These are phyloP conservation scores for Pisolithus orientalis DNA, from an alignment of 768 basidiomycete species.

Conservation along the genomic window DNA sequence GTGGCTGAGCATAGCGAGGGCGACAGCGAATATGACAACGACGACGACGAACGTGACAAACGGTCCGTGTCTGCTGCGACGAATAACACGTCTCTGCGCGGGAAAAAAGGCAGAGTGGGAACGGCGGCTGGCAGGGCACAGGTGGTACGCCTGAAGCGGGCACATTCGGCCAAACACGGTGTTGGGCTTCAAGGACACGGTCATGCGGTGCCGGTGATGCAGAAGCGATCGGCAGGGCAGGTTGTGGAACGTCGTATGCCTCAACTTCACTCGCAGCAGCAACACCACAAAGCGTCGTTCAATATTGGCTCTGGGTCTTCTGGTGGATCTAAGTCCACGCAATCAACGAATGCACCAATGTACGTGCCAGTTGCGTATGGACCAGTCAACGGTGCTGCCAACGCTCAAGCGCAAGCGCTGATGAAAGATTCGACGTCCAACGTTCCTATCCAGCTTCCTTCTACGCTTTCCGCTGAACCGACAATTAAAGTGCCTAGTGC, in stretches of 20 bases:
- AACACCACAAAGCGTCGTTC: slow-evolving; percentile 35
- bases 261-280: slow-evolving; percentile 10
- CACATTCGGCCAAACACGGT: slow-evolving; percentile 23
- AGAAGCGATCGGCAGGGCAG: slow-evolving; percentile 20
- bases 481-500: background rate
- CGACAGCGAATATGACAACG: slow-evolving; percentile 12
- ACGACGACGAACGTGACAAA: slow-evolving; percentile 9
- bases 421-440: background rate
- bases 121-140: slow-evolving; percentile 19
- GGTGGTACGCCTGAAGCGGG: slow-evolving; percentile 13
- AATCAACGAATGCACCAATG: slow-evolving; percentile 13
- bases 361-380: slow-evolving; percentile 2
- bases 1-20: background rate
- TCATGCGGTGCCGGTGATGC: slow-evolving; percentile 20
- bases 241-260: slow-evolving; percentile 9
- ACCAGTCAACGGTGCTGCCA: slow-evolving; percentile 6
- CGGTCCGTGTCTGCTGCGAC: slow-evolving; percentile 12
- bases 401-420: background rate
- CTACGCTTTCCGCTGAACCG: background rate
- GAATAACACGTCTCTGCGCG: slow-evolving; percentile 12
- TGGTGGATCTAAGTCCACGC: slow-evolving; percentile 32
- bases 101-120: slow-evolving; percentile 19
- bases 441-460: background rate
- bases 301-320: slow-evolving; percentile 59
- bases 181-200: background rate